These are phyloP conservation scores for Pinus taeda DNA, from an alignment of 75 land plant genomes.

Conservation along the genomic window DNA sequence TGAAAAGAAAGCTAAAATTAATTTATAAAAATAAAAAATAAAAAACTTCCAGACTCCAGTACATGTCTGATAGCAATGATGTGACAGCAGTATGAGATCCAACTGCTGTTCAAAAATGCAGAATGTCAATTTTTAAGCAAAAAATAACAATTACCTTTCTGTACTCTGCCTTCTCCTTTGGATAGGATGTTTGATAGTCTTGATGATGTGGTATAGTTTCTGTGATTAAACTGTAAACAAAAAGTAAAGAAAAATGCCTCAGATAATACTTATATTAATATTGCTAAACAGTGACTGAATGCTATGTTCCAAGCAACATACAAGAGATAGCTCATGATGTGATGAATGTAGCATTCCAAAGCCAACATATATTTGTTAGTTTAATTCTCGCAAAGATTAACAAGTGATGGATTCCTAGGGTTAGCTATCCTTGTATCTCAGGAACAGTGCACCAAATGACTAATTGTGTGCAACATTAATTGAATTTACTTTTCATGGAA, in stretches of 20 bases:
- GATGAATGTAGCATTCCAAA: not conserved
- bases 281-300: not conserved
- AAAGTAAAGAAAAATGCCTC: not conserved
- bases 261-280: not conserved
- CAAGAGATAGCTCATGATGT: not conserved
- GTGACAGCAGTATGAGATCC: not conserved
- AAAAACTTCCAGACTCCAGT: not conserved
- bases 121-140: not conserved
- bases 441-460: not conserved
- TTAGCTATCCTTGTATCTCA: not conserved
- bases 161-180: slow-evolving; percentile 36
- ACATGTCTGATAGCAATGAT: not conserved
- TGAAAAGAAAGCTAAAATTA: not conserved
- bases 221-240: slow-evolving; percentile 55
- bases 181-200: slow-evolving; percentile 47
- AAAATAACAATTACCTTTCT: slow-evolving; percentile 45
- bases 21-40: not conserved
- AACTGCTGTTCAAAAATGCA: not conserved
- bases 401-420: not conserved
- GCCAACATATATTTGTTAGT: not conserved
- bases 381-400: not conserved
- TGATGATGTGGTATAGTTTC: slow-evolving; percentile 88
- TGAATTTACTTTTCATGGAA: not conserved
- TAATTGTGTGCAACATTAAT: not conserved
- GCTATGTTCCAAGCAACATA: slow-evolving; percentile 1